Conservation (phyloP, 2,329 filamentous ascomycete species). For the Graphiopsis chlorocephala region DNA sequence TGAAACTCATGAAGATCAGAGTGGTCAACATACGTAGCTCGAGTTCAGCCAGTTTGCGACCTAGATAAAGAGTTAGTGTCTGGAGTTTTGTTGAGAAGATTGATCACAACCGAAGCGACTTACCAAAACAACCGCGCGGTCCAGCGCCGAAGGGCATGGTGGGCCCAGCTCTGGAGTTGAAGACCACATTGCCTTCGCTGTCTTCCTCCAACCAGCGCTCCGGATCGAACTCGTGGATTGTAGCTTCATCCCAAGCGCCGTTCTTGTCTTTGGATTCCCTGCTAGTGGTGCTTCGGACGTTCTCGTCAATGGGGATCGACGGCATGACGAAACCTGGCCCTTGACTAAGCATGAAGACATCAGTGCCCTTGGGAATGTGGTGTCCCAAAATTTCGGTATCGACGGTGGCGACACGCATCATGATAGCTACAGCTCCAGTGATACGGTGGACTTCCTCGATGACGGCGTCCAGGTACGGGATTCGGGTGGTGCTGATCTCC, state of each 20-base stretch:
- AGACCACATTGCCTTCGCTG: slow-evolving; percentile 29
- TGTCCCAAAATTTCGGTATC: slow-evolving; percentile 45
- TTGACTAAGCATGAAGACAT: slow-evolving; percentile 31
- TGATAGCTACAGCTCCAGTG: slow-evolving; percentile 26
- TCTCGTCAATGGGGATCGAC: slow-evolving; percentile 30
- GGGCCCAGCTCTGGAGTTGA: slow-evolving; percentile 38
- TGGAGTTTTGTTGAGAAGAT: not conserved
- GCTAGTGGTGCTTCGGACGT: slow-evolving; percentile 31
- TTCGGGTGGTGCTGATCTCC: slow-evolving; percentile 4
- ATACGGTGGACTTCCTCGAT: slow-evolving; percentile 43
- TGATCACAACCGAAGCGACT: not conserved
- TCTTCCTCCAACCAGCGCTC: slow-evolving; percentile 40
- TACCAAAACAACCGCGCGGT: slow-evolving; percentile 39
- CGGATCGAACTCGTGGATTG: slow-evolving; percentile 38
- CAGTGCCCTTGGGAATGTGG: slow-evolving; percentile 40
- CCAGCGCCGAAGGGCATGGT: slow-evolving; percentile 38
- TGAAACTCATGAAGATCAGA: slow-evolving; percentile 1
- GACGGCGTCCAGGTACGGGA: slow-evolving; percentile 42
- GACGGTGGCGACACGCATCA: slow-evolving; percentile 32
- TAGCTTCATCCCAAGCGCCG: slow-evolving; percentile 27
- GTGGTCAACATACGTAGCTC: slow-evolving; percentile 3
- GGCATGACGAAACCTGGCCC: slow-evolving; percentile 23
- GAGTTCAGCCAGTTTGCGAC: slow-evolving; percentile 28
- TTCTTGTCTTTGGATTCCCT: slow-evolving; percentile 28
- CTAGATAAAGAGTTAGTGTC: slow-evolving; percentile 13